Conservation (phyloP, 108 stramenopile species). For the Discostella stelligeroides region DNA sequence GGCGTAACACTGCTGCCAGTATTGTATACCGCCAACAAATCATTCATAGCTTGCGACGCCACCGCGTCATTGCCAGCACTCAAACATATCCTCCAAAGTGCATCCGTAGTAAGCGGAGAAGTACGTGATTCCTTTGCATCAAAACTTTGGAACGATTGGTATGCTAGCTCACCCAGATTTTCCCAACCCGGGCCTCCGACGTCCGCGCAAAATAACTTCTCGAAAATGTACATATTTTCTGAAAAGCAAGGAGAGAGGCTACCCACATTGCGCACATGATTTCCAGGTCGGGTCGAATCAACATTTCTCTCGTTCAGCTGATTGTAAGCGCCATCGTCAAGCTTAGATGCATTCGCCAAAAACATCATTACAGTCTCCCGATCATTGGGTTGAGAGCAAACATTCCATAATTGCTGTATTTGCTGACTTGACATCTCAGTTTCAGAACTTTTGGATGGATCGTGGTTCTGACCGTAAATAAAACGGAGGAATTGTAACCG, state of each 20-base stretch:
- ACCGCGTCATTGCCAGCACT: constrained; percentile 66
- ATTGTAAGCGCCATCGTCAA: constrained; percentile 21
- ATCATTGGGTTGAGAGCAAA: constrained; percentile 67
- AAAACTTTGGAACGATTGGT: constrained; percentile 73
- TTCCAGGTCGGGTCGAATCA: constrained; percentile 27
- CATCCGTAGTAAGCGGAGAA: constrained; percentile 63
- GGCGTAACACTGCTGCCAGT: constrained; percentile 7
- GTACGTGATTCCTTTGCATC: constrained; percentile 15
- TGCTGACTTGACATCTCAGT: constrained; percentile 59
- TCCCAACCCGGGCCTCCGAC: constrained; percentile 56
- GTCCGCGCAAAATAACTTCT: constrained; percentile 78
- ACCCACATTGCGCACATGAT: constrained; percentile 38
- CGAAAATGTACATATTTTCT: constrained; percentile 64
- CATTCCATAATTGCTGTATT: constrained; percentile 71
- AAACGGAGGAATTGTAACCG: constrained; percentile 73
- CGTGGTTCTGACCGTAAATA: constrained; percentile 63
- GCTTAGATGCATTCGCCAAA: constrained; percentile 67
- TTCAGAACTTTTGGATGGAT: constrained; percentile 6
- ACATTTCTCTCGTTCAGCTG: not conserved
- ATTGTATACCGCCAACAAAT: constrained; percentile 75
- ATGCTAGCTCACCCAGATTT: constrained; percentile 61
- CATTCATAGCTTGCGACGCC: constrained; percentile 82
- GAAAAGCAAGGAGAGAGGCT: constrained; percentile 67
- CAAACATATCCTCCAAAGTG: constrained; percentile 86
- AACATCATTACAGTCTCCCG: constrained; percentile 83